A percentile compares a stretch with the other conserved stretches of the same genome.
Conservation (phyloP, 495 filamentous ascomycete genomes). For the Elasticomyces elasticus region DNA sequence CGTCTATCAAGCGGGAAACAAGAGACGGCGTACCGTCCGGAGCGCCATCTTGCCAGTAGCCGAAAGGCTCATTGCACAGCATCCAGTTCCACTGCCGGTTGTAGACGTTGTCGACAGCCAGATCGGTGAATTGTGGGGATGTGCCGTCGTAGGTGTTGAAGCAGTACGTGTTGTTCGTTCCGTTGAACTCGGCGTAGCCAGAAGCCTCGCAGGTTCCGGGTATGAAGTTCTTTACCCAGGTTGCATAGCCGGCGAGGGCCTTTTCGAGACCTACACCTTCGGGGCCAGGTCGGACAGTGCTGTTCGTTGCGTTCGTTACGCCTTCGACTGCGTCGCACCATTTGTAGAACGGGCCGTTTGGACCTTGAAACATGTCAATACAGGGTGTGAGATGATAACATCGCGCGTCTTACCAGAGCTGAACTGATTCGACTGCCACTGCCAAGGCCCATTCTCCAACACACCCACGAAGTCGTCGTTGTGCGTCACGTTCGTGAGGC, state of each 20-base stretch:
- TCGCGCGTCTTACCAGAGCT: conserved; percentile 35
- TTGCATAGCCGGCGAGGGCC: conserved; percentile 45
- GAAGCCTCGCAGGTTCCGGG: conserved; percentile 37
- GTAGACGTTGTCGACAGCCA: conserved; percentile 38
- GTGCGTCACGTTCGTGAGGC: conserved; percentile 42
- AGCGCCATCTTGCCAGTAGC: conserved; percentile 48
- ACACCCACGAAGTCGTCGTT: conserved; percentile 52
- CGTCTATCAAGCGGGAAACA: conserved; percentile 47
- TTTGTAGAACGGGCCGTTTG: no score
- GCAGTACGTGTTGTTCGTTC: conserved; percentile 41
- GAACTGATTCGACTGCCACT: conserved; percentile 48
- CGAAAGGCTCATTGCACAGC: conserved; percentile 57
- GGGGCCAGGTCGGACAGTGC: conserved; percentile 26
- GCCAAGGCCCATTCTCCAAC: conserved; percentile 46
- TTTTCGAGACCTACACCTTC: conserved; percentile 46
- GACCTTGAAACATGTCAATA: no score
- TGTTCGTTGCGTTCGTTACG: conserved; percentile 22
- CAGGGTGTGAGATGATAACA: no score
- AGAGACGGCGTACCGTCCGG: conserved; percentile 11
- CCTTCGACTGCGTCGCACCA: conserved; percentile 46
- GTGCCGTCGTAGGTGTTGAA: conserved; percentile 48
- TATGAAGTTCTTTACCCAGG: conserved; percentile 40
- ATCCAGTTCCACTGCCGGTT: conserved; percentile 58
- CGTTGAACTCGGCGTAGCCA: conserved; percentile 40
- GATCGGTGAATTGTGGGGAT: conserved; percentile 49